These are phyloP conservation scores for Plasmodium knowlesi DNA, from an alignment of 169 alveolate genomes.

Conservation along the genomic window DNA sequence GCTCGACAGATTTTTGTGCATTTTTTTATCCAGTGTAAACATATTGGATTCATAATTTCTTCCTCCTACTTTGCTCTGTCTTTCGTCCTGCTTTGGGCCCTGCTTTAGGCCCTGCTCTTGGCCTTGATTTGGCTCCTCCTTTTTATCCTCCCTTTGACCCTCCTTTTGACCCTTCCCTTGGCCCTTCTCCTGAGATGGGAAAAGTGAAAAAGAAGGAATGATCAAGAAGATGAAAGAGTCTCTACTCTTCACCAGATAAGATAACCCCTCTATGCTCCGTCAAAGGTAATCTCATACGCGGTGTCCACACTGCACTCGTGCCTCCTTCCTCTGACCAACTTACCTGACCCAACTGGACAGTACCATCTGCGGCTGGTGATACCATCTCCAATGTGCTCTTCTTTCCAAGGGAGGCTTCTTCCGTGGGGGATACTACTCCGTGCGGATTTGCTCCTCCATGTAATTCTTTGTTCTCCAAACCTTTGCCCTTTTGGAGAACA, in stretches of 20 bases:
- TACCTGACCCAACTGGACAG: background rate
- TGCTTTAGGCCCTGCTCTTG: background rate
- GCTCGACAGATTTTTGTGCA: constrained; percentile 36
- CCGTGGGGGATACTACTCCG: background rate
- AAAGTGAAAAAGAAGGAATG: background rate
- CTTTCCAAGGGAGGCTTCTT: background rate
- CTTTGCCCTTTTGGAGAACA: background rate
- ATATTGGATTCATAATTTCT: constrained; percentile 24
- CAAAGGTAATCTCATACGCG: background rate
- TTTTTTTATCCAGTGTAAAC: constrained; percentile 45
- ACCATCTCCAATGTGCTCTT: background rate
- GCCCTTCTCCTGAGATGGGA: background rate
- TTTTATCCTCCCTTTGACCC: background rate
- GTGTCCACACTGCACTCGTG: background rate
- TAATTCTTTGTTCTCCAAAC: background rate
- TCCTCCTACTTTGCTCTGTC: background rate
- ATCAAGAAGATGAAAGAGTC: background rate
- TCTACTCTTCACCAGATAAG: background rate
- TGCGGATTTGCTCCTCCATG: background rate
- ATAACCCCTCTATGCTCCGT: background rate
- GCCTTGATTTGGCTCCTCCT: background rate
- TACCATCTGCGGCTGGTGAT: background rate
- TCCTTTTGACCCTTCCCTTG: too few relatives aligned
- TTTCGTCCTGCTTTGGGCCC: background rate
- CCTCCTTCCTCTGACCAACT: background rate